Conservation (phyloP, 352 stramenopile genomes). For the Pilasporangium apinafurcum region DNA sequence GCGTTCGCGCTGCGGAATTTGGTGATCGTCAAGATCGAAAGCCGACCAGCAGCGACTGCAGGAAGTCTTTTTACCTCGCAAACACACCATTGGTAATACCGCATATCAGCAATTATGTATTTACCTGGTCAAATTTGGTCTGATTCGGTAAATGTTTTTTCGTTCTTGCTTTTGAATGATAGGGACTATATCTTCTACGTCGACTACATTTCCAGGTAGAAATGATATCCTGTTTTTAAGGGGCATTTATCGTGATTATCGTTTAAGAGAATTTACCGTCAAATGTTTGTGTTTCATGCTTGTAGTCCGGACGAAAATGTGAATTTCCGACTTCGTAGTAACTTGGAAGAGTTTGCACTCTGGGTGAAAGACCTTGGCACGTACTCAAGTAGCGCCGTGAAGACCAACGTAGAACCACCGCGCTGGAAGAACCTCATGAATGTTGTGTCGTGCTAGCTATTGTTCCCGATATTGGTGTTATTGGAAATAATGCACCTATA, state of each 20-base stretch:
- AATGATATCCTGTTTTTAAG: slow-evolving; percentile 1
- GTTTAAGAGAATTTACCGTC: not conserved
- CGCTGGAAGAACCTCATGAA: slow-evolving; percentile 63
- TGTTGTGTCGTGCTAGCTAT: slow-evolving; percentile 52
- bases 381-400: slow-evolving; percentile 53
- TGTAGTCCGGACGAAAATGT: slow-evolving; percentile 18
- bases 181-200: slow-evolving; percentile 83
- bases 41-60: slow-evolving; percentile 55
- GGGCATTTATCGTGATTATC: no score
- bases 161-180: not conserved
- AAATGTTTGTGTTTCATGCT: slow-evolving; percentile 1
- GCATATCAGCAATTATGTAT: not conserved
- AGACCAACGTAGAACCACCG: slow-evolving; percentile 57
- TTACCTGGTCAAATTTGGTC: not conserved
- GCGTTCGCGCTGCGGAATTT: slow-evolving; percentile 70
- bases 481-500: not conserved
- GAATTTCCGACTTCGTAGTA: slow-evolving; percentile 41
- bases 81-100: slow-evolving; percentile 53
- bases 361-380: slow-evolving; percentile 75
- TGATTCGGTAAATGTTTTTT: not conserved
- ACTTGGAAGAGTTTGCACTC: slow-evolving; percentile 70
- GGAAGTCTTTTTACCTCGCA: slow-evolving; percentile 52
- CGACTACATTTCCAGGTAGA: slow-evolving; percentile 57
- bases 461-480: not conserved
- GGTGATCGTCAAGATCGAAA: slow-evolving; percentile 82